Percentiles rank a stretch among this genome's conserved stretches.
phyloP scores from a whole-genome alignment of 352 stramenopile genomes.

The Aphanomyces euteiches region DNA sequence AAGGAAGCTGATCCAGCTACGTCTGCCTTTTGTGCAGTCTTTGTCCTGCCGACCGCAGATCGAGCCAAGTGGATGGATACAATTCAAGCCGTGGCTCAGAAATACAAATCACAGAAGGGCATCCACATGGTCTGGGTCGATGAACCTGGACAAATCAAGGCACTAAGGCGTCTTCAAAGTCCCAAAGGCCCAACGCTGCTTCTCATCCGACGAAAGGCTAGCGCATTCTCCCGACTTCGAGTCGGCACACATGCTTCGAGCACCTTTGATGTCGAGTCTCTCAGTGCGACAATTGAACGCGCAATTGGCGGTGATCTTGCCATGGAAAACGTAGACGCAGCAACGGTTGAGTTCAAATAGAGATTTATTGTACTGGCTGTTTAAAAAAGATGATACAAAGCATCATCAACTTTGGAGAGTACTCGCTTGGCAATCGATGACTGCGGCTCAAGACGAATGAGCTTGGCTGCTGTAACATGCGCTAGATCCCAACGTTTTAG shows the following conservation, averaged over 20 bases:
- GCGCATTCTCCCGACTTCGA: conserved; percentile 44
- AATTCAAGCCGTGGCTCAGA: conserved; percentile 51
- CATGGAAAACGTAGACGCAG: conserved; percentile 31
- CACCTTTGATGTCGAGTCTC: conserved; percentile 47
- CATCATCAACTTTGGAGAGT: conserved; percentile 28
- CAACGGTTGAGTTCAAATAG: conserved; percentile 24
- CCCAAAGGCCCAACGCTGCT: conserved; percentile 44
- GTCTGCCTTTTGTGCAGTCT: conserved; percentile 66
- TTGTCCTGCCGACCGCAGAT: conserved; percentile 54
- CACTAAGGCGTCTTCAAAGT: conserved; percentile 50
- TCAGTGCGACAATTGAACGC: conserved; percentile 68
- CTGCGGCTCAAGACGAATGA: conserved; percentile 58
- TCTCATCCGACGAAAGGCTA: conserved; percentile 60
- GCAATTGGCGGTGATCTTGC: conserved; percentile 62
- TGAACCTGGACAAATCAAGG: conserved; percentile 57
- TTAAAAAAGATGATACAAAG: conserved; percentile 26
- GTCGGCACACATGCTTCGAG: conserved; percentile 40
- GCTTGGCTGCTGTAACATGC: conserved; percentile 48
- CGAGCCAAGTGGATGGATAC: conserved; percentile 49
- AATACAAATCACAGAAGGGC: conserved; percentile 62
- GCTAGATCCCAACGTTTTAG: conserved; percentile 60
- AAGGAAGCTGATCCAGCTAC: conserved; percentile 42
- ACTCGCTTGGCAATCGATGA: conserved; percentile 24
- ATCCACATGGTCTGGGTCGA: conserved; percentile 69
- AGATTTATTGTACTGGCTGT: background rate